Base-by-base conservation (phyloP, 345 rosid genomes). In the Citrus sp. region DNA sequence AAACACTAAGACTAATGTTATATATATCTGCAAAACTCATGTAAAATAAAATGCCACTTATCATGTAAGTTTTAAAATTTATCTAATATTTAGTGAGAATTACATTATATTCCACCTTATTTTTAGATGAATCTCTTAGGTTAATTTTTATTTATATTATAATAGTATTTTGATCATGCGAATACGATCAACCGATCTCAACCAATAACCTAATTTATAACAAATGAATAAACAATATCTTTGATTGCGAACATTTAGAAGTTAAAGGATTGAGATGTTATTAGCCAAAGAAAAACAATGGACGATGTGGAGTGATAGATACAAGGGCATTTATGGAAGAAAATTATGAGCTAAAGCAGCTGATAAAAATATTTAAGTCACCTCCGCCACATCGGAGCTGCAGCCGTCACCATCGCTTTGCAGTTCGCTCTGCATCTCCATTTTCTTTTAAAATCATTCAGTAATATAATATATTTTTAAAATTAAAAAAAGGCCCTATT, bases 371-470 rank as follows among this genome's bases (percentile, higher is more conserved):
- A 35, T 73, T 9, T 51, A 61, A 61, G 78, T 61, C 81, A 27
- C 73, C 70, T 82, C 86, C 82, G 87, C 79, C 82, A 22, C 84
- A 66, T 54, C 74, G 79, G 84, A 65, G 82, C 70, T 66, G 78
- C 84, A 73, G 76, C 65, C 81, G 18, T 32, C 62, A 34, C n/a
- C 46, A 28, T 62, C 49, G 32, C 21, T 4, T 14, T 32, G 80
- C 51, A 46, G 58, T 0, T 21, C 76, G 51, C 51, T 12, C 10
- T 46, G 18, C 78, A 59, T 54, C 25, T 60, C 54, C 59, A 68
- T 9, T 30, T 70, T 51, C 21, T 30, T 22, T 27, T 35, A 6
- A 28, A 9, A n/a, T 22, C 10, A 49, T 32, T 25, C 28, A 62
- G 9, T 62, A 3, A 62, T 3, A 13, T 62, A 27, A 62, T 27